Evolutionary conservation across 305 asterid species (phyloP).

Genomic region (Solanum aculeatissimum): DNA sequence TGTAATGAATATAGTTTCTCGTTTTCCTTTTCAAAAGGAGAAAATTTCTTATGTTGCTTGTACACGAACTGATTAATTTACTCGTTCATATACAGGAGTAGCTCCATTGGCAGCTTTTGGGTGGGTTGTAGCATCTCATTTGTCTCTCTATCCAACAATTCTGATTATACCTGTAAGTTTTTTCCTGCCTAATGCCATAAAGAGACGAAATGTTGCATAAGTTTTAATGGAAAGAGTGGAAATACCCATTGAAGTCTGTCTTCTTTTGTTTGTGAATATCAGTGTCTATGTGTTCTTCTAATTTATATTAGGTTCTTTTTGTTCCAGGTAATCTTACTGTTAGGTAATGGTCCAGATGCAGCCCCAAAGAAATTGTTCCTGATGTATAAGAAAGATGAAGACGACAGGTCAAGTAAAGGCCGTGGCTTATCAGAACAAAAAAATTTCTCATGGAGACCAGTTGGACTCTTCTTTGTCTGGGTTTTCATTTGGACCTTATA

Average conservation of each 20-base stretch:
- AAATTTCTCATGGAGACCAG: constrained; percentile 43
- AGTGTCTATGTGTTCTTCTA: neutral
- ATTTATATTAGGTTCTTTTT: neutral
- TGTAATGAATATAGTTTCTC: neutral
- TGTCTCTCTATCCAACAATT: constrained; percentile 75
- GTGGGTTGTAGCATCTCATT: constrained; percentile 85
- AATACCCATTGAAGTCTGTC: neutral
- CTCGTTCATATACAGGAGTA: constrained; percentile 40
- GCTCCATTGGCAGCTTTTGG: constrained; percentile 89
- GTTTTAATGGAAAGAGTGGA: neutral
- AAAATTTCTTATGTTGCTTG: neutral
- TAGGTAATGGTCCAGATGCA: constrained; percentile 81
- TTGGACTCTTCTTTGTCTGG: constrained; percentile 56
- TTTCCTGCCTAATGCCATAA: neutral
- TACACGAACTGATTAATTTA: constrained; percentile 7
- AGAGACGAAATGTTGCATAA: neutral
- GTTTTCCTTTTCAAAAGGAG: neutral
- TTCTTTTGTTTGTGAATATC: neutral
- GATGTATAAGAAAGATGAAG: constrained; percentile 30
- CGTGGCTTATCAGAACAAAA: constrained; percentile 13
- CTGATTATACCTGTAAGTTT: constrained; percentile 71
- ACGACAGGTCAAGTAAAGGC: constrained; percentile 19
- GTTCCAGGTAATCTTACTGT: constrained; percentile 54
- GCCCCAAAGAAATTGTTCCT: constrained; percentile 61
- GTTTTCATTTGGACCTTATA: constrained; percentile 60